Evolutionary conservation across 805 yeast species (phyloP).

Genomic region (Monosporozyma unispora): DNA sequence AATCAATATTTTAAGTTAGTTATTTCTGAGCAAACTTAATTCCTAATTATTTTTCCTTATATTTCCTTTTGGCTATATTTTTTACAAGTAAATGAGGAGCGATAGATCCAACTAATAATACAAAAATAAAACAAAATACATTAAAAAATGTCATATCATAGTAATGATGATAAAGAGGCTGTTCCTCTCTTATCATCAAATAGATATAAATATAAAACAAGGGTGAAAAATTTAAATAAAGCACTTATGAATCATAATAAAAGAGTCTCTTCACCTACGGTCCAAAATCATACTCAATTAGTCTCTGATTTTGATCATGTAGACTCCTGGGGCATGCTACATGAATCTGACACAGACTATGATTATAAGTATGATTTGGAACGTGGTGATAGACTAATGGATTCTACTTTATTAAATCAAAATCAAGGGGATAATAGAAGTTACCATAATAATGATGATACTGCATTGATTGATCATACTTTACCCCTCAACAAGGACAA

Average conservation of each 20-base stretch:
- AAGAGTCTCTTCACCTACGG: slow-evolving; percentile 2
- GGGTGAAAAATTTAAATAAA: not conserved
- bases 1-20: not conserved
- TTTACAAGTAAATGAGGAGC: not conserved
- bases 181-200: not conserved
- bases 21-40: not conserved
- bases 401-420: not conserved
- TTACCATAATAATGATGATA: slow-evolving; percentile 7
- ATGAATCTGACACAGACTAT: slow-evolving; percentile 19
- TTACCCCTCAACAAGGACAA: not conserved
- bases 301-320: slow-evolving; percentile 26
- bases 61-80: not conserved
- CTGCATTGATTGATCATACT: slow-evolving; percentile 20
- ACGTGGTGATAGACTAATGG: slow-evolving; percentile 6
- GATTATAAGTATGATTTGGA: slow-evolving; percentile 10
- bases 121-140: not conserved
- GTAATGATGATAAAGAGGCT: not conserved
- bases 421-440: not conserved
- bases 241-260: not conserved
- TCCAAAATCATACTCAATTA: not conserved
- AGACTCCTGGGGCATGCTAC: slow-evolving; percentile 29
- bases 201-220: not conserved
- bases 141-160: not conserved
- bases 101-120: not conserved
- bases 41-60: not conserved